These are phyloP conservation scores for Colletotrichum eremochloae DNA, from an alignment of 2,329 filamentous ascomycete species.

Conservation along the genomic window DNA sequence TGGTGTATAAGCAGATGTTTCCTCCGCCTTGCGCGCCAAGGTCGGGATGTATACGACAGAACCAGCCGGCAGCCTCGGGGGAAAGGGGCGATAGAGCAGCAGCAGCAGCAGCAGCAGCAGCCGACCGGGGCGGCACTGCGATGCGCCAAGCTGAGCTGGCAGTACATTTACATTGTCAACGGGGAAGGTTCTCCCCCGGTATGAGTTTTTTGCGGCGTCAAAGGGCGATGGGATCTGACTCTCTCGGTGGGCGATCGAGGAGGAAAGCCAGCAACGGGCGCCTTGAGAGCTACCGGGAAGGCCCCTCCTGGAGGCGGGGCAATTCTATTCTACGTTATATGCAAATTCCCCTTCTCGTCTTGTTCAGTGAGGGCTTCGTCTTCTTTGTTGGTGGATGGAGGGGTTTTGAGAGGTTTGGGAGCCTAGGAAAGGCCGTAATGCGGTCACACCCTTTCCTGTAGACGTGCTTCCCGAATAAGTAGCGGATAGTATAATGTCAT, in stretches of 20 bases:
- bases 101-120: not conserved
- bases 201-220: not conserved
- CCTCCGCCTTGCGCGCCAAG: not conserved
- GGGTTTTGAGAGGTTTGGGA: not conserved
- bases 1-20: not conserved
- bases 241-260: not conserved
- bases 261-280: not conserved
- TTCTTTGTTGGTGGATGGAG: not conserved
- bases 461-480: not conserved
- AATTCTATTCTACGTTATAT: not conserved
- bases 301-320: not conserved
- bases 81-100: not conserved
- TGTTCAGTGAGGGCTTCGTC: not conserved
- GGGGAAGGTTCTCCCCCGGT: not conserved
- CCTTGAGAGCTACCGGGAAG: not conserved
- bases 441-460: not conserved
- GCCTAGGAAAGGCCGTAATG: not conserved
- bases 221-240: not conserved
- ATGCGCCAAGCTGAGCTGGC: not conserved
- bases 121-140: not conserved
- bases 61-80: not conserved
- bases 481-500: slow-evolving; percentile 35
- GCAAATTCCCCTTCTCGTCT: not conserved
- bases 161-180: not conserved
- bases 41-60: not conserved